Percentiles rank a stretch among this genome's conserved stretches.
Conservation (phyloP, 495 filamentous ascomycete species). For the Melanomma pulvis-pyrius region DNA sequence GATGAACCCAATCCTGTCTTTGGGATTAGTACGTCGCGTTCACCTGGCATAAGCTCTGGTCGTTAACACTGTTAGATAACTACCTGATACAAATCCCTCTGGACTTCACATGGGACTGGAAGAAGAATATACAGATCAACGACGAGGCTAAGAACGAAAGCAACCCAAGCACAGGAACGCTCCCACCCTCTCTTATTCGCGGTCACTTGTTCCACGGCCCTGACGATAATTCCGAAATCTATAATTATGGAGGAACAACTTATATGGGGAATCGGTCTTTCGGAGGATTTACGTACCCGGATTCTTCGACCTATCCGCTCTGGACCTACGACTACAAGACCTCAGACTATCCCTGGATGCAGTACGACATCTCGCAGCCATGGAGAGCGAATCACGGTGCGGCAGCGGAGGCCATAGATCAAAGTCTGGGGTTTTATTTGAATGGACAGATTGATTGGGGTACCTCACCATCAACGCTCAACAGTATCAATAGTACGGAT, state of each 20-base stretch:
- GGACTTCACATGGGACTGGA: slow-evolving; percentile 50
- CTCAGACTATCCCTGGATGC: slow-evolving; percentile 44
- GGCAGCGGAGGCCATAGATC: slow-evolving; percentile 45
- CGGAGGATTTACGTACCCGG: background rate
- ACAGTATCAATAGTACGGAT: slow-evolving; percentile 14
- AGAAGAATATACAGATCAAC: slow-evolving; percentile 49
- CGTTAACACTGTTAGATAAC: slow-evolving; percentile 40
- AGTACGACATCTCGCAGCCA: slow-evolving; percentile 45
- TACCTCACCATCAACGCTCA: slow-evolving; percentile 30
- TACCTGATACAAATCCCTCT: slow-evolving; percentile 47
- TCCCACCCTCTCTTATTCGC: slow-evolving; percentile 42
- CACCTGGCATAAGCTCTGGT: background rate
- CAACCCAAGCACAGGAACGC: slow-evolving; percentile 28
- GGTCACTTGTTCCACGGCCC: slow-evolving; percentile 45
- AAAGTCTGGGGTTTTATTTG: slow-evolving; percentile 49
- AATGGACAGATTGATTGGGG: slow-evolving; percentile 50
- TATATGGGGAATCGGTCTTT: slow-evolving; percentile 21
- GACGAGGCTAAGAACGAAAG: slow-evolving; percentile 38
- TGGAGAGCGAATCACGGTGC: slow-evolving; percentile 47
- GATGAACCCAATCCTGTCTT: background rate
- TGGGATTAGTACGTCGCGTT: slow-evolving; percentile 23
- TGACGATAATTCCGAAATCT: slow-evolving; percentile 32
- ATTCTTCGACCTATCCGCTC: slow-evolving; percentile 20
- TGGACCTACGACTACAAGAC: slow-evolving; percentile 41
- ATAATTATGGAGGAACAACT: slow-evolving; percentile 25